These are phyloP conservation scores for Echria macrotheca DNA, from an alignment of 495 filamentous ascomycete species.

Conservation along the genomic window DNA sequence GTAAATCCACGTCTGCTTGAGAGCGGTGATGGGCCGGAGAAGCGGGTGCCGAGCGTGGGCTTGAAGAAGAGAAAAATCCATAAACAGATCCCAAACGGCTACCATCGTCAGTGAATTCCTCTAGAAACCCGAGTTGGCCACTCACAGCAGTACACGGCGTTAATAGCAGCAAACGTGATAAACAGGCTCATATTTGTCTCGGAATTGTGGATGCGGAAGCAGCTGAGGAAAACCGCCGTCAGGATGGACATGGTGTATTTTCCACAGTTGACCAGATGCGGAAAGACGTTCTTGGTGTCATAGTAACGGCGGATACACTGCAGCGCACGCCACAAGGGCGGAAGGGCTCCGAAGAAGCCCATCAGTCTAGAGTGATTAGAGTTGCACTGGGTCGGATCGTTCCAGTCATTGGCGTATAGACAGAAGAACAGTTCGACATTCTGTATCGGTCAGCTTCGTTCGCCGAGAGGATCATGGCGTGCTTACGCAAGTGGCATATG, in stretches of 20 bases:
- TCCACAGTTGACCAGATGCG: slow-evolving; percentile 84
- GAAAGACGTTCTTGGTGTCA: slow-evolving; percentile 82
- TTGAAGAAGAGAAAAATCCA: slow-evolving; percentile 90
- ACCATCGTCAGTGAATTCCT: neutral
- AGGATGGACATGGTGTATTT: slow-evolving; percentile 87
- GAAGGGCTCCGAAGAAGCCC: slow-evolving; percentile 80
- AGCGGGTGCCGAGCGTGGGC: slow-evolving; percentile 61
- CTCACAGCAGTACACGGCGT: slow-evolving; percentile 74
- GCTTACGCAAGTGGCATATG: slow-evolving; percentile 82
- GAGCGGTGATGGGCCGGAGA: slow-evolving; percentile 74
- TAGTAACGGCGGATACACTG: slow-evolving; percentile 88
- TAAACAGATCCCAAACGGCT: slow-evolving; percentile 92
- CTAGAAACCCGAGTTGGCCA: neutral
- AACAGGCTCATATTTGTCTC: slow-evolving; percentile 57
- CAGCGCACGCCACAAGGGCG: slow-evolving; percentile 79
- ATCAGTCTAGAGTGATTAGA: slow-evolving; percentile 76
- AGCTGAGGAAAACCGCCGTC: slow-evolving; percentile 65
- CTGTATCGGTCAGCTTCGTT: slow-evolving; percentile 28
- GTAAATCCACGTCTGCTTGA: slow-evolving; percentile 73
- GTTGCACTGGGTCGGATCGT: slow-evolving; percentile 68
- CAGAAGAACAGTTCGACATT: slow-evolving; percentile 95
- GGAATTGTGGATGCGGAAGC: slow-evolving; percentile 70
- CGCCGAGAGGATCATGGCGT: too few species aligned
- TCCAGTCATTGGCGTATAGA: slow-evolving; percentile 74
- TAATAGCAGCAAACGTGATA: slow-evolving; percentile 71